Base-by-base conservation (phyloP, 805 yeast genomes). In the Myxozyma monticola region DNA sequence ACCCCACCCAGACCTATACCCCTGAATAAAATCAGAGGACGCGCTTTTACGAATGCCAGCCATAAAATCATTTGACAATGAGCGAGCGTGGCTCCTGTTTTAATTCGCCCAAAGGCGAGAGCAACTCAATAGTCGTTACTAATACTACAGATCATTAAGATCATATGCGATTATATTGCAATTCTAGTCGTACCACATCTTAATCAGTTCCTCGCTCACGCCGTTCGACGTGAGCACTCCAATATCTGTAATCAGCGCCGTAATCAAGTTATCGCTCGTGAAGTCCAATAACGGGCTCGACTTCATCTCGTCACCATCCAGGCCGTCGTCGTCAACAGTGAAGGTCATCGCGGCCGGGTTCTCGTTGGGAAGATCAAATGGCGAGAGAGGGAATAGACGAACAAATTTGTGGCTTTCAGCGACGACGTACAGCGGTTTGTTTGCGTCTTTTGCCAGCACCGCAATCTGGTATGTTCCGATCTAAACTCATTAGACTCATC, bases 171-270 rank as follows among this genome's bases (percentile, higher is more conserved):
- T n/a, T n/a, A n/a, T n/a, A n/a, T n/a, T n/a, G n/a, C n/a, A n/a
- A n/a, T n/a, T n/a, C n/a, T n/a, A 56, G 24, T 55, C 59, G 34
- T 56, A 55, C 59, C 58, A 93, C 81, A 93, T 88, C 71, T 93
- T 93, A 67, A 93, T 93, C 68, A 93, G 77, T 71, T 93, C 99
- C 68, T 93, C 99, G n/a, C 96, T 85, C 18, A 93, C 99, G 0
- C 98, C 98, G 53, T 96, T 85, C 10, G 99, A 96, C 5, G 99
- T 93, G 60, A 93, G 76, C 1, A 93, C 97, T 15, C 99, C 99
- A 57, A 93, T 74, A 67, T 93, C 99, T 2, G 99, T 91, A 52
- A 93, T 88, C 59, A 93, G 76, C 2, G 98, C 98, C 2, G 99
- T 93, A 46, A 93, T 86, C 64, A 84, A 88, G 61, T 90, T 91